phyloP scores from a whole-genome alignment of 2,329 filamentous ascomycete genomes.

The Diaporthe citri region DNA sequence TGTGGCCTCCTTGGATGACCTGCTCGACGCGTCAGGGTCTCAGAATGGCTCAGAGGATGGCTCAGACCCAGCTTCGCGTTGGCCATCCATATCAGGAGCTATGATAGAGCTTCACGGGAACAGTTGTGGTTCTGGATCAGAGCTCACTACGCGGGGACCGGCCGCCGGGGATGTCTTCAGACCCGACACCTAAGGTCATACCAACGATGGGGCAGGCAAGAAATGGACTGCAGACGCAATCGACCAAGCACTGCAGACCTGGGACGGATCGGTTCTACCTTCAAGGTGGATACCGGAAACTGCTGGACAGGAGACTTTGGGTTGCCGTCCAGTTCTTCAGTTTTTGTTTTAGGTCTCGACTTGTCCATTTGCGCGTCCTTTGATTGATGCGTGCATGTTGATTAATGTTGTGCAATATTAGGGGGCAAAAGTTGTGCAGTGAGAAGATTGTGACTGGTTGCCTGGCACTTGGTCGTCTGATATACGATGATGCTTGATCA shows the following conservation, averaged over 20 bases:
- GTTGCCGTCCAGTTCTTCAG: neutral
- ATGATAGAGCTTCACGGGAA: neutral
- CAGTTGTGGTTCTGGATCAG: neutral
- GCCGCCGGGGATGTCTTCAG: neutral
- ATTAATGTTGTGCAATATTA: neutral
- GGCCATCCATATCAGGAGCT: neutral
- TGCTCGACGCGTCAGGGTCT: conserved; percentile 1
- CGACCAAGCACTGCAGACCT: neutral
- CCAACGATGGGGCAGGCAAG: too few species aligned
- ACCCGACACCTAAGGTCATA: too few species aligned
- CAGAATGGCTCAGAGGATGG: neutral
- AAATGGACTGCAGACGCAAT: neutral
- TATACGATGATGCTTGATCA: neutral
- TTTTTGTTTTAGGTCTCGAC: neutral
- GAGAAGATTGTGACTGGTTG: neutral
- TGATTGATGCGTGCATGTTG: too few species aligned
- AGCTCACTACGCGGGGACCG: neutral
- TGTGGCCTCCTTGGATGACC: conserved; percentile 12
- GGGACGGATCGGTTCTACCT: neutral
- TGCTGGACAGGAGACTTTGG: neutral
- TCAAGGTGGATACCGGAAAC: neutral
- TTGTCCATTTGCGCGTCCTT: too few species aligned
- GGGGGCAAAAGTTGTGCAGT: neutral
- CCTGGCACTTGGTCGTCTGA: neutral
- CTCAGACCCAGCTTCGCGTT: neutral